Base-by-base conservation (phyloP, 148 eudicot species). In the Spergularia marina region DNA sequence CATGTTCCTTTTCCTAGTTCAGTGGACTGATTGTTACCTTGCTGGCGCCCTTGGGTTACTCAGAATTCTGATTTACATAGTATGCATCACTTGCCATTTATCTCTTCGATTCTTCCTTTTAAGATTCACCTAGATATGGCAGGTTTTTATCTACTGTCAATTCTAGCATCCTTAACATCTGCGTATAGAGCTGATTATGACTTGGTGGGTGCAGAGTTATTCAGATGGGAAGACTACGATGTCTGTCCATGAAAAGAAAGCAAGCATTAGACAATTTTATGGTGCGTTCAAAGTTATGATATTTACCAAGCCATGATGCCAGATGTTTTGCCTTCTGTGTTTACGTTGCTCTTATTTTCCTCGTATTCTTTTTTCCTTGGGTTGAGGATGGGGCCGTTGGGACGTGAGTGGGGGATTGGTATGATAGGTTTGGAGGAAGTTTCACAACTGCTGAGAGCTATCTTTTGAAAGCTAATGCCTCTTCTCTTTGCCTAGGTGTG, bases 11-110 rank as follows among this genome's bases (percentile, higher is more conserved):
- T 91, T 87, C 84, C 87, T 94, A 71, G 91, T 91, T 70, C 98
- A 90, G 56, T 94, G 98, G 98, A 79, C 88, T 16, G 95, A 91
- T 77, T 91, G 93, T 81, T 82, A 86, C 77, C 87, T 94, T 77
- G 98, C 97, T 57, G 91, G 95, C 75, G 89, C 93, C 23, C 95
- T 94, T 39, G 98, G 98, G 30, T 80, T 94, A 49, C 90, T 94
- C 72, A 84, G 97, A 73, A 82, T 94, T 68, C 86, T 91, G 9
- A 87, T 94, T 55, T 91, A 84, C 68, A 89, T 87, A 91, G 91
- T 90, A 66, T 39, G 8, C 58, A 36, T 71, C 17, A 6, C 73
- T 55, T 62, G 25, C 25, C 40, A 14, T 68, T n/a, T 51, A 40
- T 44, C 7, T 16, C 8, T 68, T 57, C 59, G 56, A 63, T 51